Conservation (phyloP, 345 rosid species). For the Angophora floribunda region DNA sequence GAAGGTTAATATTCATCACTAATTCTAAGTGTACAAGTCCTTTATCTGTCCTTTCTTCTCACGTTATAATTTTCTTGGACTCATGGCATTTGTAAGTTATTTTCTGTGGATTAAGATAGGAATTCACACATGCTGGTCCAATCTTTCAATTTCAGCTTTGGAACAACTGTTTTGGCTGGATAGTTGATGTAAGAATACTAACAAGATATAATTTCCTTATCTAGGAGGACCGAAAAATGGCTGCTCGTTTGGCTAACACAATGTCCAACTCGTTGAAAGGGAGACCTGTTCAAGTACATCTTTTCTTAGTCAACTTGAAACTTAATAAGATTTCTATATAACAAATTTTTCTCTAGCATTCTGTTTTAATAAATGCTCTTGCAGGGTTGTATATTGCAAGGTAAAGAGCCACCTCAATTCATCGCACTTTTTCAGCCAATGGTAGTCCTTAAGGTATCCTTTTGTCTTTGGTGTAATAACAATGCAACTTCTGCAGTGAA, state of each 20-base stretch:
- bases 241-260: conserved; percentile 61
- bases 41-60: not conserved
- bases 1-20: not conserved
- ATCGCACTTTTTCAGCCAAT: conserved; percentile 86
- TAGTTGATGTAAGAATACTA: not conserved
- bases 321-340: not conserved
- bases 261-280: conserved; percentile 85
- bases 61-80: not conserved
- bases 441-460: conserved; percentile 81
- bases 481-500: not conserved
- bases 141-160: not conserved
- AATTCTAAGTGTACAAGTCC: not conserved
- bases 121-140: not conserved
- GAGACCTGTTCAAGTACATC: conserved; percentile 82
- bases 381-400: conserved; percentile 83
- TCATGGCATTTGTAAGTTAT: not conserved
- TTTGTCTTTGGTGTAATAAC: not conserved
- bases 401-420: conserved; percentile 94
- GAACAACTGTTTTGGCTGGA: not conserved
- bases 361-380: conserved; percentile 7
- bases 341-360: not conserved
- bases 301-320: not conserved
- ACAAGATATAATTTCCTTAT: not conserved
- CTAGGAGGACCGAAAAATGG: conserved; percentile 88
- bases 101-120: not conserved